Evolutionary conservation across 2,329 filamentous ascomycete species (phyloP), one percentile per base, ranked within the genome.

Genomic region (Penicillium occitanis): DNA sequence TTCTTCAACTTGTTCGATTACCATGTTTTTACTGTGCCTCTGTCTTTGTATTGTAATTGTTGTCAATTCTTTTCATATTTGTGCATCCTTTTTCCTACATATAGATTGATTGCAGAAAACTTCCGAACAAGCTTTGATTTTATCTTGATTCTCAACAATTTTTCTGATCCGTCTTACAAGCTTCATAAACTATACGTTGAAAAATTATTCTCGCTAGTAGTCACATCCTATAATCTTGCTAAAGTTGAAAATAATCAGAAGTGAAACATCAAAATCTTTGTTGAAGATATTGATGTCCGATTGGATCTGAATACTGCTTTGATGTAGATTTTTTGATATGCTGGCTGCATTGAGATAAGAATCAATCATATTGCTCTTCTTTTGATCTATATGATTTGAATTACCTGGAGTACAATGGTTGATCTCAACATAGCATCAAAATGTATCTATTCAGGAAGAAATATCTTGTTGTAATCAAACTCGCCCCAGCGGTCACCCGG

Each of bases 401-500:
- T 44, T 6, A 7, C 5, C 17, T 6, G 8, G 17, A n/a, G 19
- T n/a, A 44, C 17, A 44, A 17, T n/a, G 17, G 17, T 19, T n/a
- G 42, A 5, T 44, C 5, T 44, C 17, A 44, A 44, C 17, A 44
- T 44, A n/a, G 42, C 14, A n/a, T 44, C 42, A 44, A 19, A 44
- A 44, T 25, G 17, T 19, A 44, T 17, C 17, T 44, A 44, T 44
- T 44, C 42, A 2, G 42, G 42, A n/a, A n/a, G 42, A n/a, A 48
- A 48, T 19, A 48, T 48, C 44, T 48, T 48, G 19, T 48, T 17
- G 13, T 22, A 19, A 19, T 48, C 44, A 22, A 22, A 22, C 13
- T 48, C 44, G 19, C 44, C n/a, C 46, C 37, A 40, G 8, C 42
- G 28, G 46, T 58, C 69, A 63, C 48, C 17, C 0, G 61, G 48